Conservation (phyloP, 1,139 yeast species). For the Suhomyces bolitotheri region DNA sequence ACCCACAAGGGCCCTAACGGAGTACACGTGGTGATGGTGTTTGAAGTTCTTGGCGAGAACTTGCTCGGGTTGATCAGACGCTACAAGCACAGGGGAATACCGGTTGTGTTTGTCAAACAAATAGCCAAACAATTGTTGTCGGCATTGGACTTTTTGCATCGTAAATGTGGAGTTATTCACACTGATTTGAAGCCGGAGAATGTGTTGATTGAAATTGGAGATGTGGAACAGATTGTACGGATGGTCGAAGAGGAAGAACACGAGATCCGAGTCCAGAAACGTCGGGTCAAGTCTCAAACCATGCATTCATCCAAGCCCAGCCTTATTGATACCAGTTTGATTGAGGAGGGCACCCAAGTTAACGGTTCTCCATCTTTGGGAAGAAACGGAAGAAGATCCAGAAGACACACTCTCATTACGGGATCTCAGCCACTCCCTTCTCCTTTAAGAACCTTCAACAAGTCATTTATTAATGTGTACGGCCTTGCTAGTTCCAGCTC, state of each 20-base stretch:
- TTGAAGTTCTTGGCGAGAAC: conserved; percentile 46
- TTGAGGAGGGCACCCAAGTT: conserved; percentile 6
- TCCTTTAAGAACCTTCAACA: conserved; percentile 48
- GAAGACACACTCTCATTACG: conserved; percentile 76
- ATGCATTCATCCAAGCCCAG: conserved; percentile 7
- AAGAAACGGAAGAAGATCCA: conserved; percentile 54
- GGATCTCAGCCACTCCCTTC: conserved; percentile 88
- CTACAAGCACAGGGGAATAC: conserved; percentile 42
- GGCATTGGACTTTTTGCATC: conserved; percentile 44
- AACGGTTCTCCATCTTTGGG: conserved; percentile 40
- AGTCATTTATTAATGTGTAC: conserved; percentile 34
- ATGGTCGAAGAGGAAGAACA: conserved; percentile 34
- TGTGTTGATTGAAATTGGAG: conserved; percentile 42
- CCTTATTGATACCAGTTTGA: conserved; percentile 3
- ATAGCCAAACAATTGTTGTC: conserved; percentile 40
- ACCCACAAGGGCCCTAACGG: conserved; percentile 46
- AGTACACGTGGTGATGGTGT: conserved; percentile 45
- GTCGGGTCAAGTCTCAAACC: conserved; percentile 14
- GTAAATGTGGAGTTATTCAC: conserved; percentile 43
- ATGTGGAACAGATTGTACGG: conserved; percentile 36
- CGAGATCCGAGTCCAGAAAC: conserved; percentile 15
- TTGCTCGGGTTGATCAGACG: conserved; percentile 40
- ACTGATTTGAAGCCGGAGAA: conserved; percentile 50
- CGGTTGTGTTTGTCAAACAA: conserved; percentile 37
- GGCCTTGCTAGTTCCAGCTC: conserved; percentile 44